Conservation (phyloP, 345 rosid genomes). For the Gynandropsis gynandra region DNA sequence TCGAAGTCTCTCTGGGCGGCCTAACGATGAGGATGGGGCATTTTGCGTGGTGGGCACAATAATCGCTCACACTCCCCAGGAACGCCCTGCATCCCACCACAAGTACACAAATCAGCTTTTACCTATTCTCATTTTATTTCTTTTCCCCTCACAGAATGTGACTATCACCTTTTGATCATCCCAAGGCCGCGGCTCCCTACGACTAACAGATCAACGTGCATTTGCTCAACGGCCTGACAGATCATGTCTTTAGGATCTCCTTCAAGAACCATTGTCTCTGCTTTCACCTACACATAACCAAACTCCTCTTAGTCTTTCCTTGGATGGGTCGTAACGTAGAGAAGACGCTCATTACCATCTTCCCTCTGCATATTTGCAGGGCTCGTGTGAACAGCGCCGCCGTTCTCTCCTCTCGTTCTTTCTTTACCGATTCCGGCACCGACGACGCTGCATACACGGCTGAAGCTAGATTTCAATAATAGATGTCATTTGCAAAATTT, state of each 20-base stretch:
- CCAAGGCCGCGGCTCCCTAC: conserved; percentile 76
- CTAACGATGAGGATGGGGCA: conserved; percentile 65
- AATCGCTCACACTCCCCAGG: conserved; percentile 73
- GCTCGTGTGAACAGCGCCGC: conserved; percentile 51
- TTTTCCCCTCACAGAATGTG: too few species aligned
- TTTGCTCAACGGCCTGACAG: conserved; percentile 63
- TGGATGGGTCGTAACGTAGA: too few species aligned
- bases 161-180: conserved; percentile 62
- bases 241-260: conserved; percentile 82
- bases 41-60: conserved; percentile 58
- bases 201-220: conserved; percentile 55
- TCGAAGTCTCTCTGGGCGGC: conserved; percentile 36
- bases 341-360: too few species aligned
- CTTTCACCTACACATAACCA: conserved; percentile 39
- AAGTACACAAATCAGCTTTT: not conserved
- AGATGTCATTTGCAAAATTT: too few species aligned
- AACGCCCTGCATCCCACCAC: conserved; percentile 44
- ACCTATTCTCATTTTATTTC: too few species aligned
- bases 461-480: conserved; percentile 19
- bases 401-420: conserved; percentile 50
- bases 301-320: too few species aligned
- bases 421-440: conserved; percentile 40
- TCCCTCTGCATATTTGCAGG: conserved; percentile 43
- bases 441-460: conserved; percentile 20
- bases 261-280: conserved; percentile 43